Conservation (phyloP, 768 basidiomycete genomes). For the Punctularia strigosozonata region DNA sequence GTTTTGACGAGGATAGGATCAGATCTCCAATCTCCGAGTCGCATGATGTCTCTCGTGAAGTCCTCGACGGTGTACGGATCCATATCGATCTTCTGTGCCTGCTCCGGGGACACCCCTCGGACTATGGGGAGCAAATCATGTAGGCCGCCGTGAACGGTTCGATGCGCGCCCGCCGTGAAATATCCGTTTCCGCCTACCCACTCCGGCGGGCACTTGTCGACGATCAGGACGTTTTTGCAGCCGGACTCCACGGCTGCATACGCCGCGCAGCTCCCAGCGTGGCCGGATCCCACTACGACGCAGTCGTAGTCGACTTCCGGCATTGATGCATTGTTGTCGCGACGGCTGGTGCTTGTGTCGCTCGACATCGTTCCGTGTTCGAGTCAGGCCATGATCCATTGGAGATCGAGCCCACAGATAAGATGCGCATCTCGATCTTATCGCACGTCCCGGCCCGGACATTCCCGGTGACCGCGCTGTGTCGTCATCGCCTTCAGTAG, state of each 20-base stretch:
- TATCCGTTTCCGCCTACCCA: conserved; percentile 66
- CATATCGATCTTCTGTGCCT: conserved; percentile 39
- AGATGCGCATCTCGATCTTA: too few relatives aligned
- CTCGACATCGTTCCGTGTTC: too few relatives aligned
- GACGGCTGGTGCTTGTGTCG: too few relatives aligned
- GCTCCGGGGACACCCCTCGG: conserved; percentile 29
- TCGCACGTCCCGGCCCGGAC: too few relatives aligned
- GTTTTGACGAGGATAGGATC: conserved; percentile 36
- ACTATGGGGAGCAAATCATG: conserved; percentile 46
- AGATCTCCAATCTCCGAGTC: conserved; percentile 39
- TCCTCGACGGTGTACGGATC: conserved; percentile 43
- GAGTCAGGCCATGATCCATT: too few relatives aligned
- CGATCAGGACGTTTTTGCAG: conserved; percentile 45
- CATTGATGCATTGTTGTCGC: too few relatives aligned
- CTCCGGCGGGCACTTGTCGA: conserved; percentile 52
- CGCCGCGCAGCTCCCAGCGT: conserved; percentile 58
- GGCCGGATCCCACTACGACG: conserved; percentile 53
- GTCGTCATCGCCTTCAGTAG: too few relatives aligned
- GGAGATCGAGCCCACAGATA: too few relatives aligned
- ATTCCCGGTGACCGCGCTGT: too few relatives aligned
- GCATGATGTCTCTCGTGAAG: conserved; percentile 49
- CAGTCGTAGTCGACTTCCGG: too few relatives aligned
- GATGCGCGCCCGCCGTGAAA: conserved; percentile 61
- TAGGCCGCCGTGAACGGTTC: conserved; percentile 53
- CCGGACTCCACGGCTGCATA: conserved; percentile 48